phyloP scores from a whole-genome alignment of 2,329 filamentous ascomycete genomes.

The Pestalotiopsis sp. region DNA sequence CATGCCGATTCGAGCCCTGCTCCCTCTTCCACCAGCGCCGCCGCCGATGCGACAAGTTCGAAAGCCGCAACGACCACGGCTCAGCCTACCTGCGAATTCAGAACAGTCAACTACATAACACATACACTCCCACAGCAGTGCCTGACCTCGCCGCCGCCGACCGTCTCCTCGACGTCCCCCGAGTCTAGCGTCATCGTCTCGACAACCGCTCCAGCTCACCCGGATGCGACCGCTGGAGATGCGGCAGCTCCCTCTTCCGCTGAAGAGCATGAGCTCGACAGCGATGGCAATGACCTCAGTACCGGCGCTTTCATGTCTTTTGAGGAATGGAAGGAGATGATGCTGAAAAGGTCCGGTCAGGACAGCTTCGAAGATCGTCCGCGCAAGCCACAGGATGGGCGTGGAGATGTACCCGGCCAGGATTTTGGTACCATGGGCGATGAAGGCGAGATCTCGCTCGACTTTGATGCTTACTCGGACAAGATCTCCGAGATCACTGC shows the following conservation, averaged over 20 bases:
- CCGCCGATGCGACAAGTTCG: slow-evolving; percentile 8
- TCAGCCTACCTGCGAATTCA: slow-evolving; percentile 52
- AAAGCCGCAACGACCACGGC: slow-evolving; percentile 13
- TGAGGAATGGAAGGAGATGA: slow-evolving; percentile 97
- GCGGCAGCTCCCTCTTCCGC: slow-evolving; percentile 28
- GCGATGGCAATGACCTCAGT: slow-evolving; percentile 63
- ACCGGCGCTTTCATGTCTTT: slow-evolving; percentile 84
- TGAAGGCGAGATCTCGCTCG: slow-evolving; percentile 76
- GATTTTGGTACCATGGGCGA: slow-evolving; percentile 82
- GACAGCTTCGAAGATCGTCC: slow-evolving; percentile 66
- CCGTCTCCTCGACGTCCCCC: slow-evolving; percentile 24
- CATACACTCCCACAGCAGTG: slow-evolving; percentile 78
- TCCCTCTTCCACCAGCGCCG: not conserved
- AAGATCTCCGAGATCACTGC: slow-evolving; percentile 46
- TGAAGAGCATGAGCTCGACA: slow-evolving; percentile 60
- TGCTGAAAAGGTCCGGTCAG: slow-evolving; percentile 83
- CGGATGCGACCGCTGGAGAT: slow-evolving; percentile 18
- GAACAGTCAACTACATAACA: slow-evolving; percentile 81
- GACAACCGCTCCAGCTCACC: slow-evolving; percentile 20
- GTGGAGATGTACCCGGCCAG: slow-evolving; percentile 54
- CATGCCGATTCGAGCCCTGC: slow-evolving; percentile 1
- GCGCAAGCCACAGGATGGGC: slow-evolving; percentile 57
- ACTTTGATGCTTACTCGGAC: slow-evolving; percentile 54
- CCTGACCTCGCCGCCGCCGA: slow-evolving; percentile 63
- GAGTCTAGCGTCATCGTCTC: slow-evolving; percentile 18